Evolutionary conservation across 2,329 filamentous ascomycete genomes (phyloP).

Genomic region (Botrytis squamosa): DNA sequence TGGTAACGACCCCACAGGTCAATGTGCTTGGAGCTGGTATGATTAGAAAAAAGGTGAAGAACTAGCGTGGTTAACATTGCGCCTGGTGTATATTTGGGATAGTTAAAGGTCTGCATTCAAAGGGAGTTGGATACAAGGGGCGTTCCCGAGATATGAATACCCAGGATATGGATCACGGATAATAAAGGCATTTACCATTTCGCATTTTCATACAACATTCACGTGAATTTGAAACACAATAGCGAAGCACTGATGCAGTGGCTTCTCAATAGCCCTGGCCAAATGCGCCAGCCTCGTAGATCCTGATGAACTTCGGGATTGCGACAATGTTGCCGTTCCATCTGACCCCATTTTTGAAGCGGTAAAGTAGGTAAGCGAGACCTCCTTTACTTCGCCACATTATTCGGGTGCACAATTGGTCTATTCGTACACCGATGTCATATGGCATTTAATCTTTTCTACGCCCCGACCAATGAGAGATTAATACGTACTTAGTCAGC

Average conservation of each 20-base stretch:
- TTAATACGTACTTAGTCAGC: background rate
- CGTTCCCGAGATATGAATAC: background rate
- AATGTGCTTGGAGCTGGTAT: constrained; percentile 53
- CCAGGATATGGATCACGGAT: constrained; percentile 16
- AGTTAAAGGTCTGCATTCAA: background rate
- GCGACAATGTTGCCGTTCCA: background rate
- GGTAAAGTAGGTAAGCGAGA: constrained; percentile 12
- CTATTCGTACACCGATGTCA: background rate
- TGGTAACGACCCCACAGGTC: constrained; percentile 32
- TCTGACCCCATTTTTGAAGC: background rate
- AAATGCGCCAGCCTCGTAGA: background rate
- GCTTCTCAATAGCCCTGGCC: background rate
- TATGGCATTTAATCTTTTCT: background rate
- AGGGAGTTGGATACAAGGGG: constrained; percentile 10
- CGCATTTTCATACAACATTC: background rate
- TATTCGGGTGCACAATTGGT: constrained; percentile 1
- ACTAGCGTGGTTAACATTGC: constrained; percentile 25
- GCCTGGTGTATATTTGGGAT: background rate
- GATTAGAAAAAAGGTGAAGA: constrained; percentile 58
- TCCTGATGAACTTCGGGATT: background rate
- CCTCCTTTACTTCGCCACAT: constrained; percentile 1
- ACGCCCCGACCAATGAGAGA: background rate
- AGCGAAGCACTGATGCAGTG: background rate
- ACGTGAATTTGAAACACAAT: background rate
- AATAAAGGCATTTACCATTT: background rate